These are phyloP conservation scores for Dictyostelium capitatum DNA, from an alignment of 78 protist genomes.

Conservation along the genomic window DNA sequence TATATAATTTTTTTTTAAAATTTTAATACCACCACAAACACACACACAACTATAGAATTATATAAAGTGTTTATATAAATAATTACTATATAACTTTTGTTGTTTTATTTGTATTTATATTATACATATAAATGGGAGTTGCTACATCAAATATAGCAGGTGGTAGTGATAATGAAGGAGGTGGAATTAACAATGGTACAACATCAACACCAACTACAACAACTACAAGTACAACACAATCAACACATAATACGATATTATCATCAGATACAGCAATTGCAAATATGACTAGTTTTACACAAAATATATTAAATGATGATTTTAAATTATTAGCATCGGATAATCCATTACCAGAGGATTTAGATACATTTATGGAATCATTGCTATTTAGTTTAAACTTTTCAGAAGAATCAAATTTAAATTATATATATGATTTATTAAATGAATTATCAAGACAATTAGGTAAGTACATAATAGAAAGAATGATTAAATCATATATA, in stretches of 20 bases:
- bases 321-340: conserved; percentile 37
- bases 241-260: background rate
- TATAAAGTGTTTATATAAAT: too few relatives aligned
- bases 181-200: background rate
- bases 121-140: background rate
- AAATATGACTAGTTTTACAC: background rate
- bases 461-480: background rate
- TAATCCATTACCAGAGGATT: conserved; percentile 31
- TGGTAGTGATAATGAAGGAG: background rate
- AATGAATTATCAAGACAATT: conserved; percentile 47
- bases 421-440: conserved; percentile 21
- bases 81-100: too few relatives aligned
- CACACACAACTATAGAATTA: too few relatives aligned
- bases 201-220: background rate
- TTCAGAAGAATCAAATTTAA: conserved; percentile 63
- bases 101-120: background rate
- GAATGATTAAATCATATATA: too few relatives aligned
- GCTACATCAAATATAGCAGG: background rate
- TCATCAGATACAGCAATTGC: conserved; percentile 37
- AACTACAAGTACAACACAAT: background rate
- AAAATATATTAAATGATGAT: conserved; percentile 19
- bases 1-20: too few relatives aligned
- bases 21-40: too few relatives aligned
- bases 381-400: conserved; percentile 55
- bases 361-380: conserved; percentile 64